These are phyloP conservation scores for Ceratocystis smalleyi DNA, from an alignment of 2,329 filamentous ascomycete genomes.

Conservation along the genomic window DNA sequence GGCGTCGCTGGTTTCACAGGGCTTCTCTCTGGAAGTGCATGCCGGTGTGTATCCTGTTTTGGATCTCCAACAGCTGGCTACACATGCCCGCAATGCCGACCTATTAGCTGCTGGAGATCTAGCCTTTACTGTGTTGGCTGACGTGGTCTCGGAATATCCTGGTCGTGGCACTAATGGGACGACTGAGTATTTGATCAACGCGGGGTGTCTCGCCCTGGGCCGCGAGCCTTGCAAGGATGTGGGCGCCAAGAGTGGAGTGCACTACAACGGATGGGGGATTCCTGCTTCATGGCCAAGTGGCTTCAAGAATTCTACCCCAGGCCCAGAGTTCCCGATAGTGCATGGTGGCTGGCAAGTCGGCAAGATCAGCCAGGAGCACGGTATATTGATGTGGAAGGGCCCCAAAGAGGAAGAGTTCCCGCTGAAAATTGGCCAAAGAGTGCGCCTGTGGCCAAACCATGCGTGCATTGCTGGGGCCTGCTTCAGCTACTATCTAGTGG, in stretches of 20 bases:
- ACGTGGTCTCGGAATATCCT: conserved; percentile 55
- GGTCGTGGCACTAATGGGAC: conserved; percentile 32
- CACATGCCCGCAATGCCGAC: conserved; percentile 37
- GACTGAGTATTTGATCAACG: conserved; percentile 52
- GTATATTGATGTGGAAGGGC: conserved; percentile 47
- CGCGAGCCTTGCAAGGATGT: conserved; percentile 52
- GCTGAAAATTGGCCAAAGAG: conserved; percentile 46
- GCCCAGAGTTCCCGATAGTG: conserved; percentile 29
- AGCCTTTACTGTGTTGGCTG: conserved; percentile 52
- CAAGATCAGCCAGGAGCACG: conserved; percentile 64
- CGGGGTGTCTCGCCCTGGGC: conserved; percentile 54
- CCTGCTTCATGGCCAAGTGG: conserved; percentile 41
- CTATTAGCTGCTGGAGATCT: conserved; percentile 40
- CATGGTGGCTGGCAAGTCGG: conserved; percentile 50
- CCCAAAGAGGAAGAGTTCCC: conserved; percentile 30
- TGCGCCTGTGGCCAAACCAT: conserved; percentile 67
- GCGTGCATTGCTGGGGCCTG: conserved; percentile 59
- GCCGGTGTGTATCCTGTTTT: conserved; percentile 62
- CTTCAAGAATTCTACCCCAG: conserved; percentile 23
- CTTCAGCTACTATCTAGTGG: conserved; percentile 58
- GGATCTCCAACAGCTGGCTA: conserved; percentile 66
- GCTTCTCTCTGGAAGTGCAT: conserved; percentile 46
- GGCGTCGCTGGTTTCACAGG: conserved; percentile 24
- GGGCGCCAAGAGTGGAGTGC: conserved; percentile 22
- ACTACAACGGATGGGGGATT: conserved; percentile 57